phyloP scores from a whole-genome alignment of 2,329 filamentous ascomycete genomes.

The Blastomyces silverae region DNA sequence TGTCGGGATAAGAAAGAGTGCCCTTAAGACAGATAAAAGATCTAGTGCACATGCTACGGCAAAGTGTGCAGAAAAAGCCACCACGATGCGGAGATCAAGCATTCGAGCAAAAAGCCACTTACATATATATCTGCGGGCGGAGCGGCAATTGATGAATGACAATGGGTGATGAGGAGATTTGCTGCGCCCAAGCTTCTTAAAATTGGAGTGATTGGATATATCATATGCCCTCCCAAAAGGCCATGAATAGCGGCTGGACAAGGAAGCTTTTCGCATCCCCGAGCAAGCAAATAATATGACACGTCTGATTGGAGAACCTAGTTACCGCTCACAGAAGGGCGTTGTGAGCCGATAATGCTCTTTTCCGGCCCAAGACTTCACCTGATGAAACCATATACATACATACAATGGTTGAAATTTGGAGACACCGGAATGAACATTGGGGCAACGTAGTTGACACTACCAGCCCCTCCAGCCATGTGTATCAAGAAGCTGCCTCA shows the following conservation, averaged over 20 bases:
- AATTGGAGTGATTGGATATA: neutral
- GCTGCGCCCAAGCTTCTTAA: neutral
- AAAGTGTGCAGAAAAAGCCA: neutral
- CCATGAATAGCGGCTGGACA: neutral
- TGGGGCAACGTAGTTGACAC: neutral
- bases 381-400: neutral
- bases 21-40: neutral
- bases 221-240: neutral
- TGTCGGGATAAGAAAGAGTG: neutral
- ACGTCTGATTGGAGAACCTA: neutral
- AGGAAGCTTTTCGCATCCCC: neutral
- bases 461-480: neutral
- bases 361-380: neutral
- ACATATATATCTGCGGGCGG: neutral
- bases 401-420: neutral
- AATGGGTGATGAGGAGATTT: neutral
- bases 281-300: neutral
- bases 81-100: neutral
- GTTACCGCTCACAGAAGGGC: neutral
- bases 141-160: neutral
- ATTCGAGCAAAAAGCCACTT: neutral
- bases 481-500: neutral
- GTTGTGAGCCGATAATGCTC: neutral
- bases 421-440: neutral
- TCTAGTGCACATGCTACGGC: neutral